Evolutionary conservation across 164 flowering plant species (phyloP), one percentile per base, ranked within the genome.

Genomic region (Dillenia suffruticosa): DNA sequence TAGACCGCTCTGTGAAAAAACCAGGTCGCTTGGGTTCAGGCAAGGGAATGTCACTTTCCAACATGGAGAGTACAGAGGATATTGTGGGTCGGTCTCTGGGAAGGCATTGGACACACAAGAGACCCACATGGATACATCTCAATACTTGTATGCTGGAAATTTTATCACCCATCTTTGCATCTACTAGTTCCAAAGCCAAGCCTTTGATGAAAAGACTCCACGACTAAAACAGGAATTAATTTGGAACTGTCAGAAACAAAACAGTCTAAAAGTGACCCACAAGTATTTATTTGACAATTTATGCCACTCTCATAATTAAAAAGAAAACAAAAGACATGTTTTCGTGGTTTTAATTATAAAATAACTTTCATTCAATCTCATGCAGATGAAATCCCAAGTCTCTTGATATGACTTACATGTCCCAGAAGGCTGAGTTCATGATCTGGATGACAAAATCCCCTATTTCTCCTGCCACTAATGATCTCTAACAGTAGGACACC

Each of bases 41-140:
- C 53, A 51, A 32, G 40, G 40, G 40, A 32, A 32, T 32, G 40
- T 32, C 40, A 32, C 40, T 32, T 32, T 32, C 40, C 40, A 32
- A 32, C 40, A 32, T 32, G 40, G 40, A 32, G 7, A 4, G 40
- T 5, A 32, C 40, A 32, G 40, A 32, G 40, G 40, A 32, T 7
- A 32, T 32, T 32, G 40, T 26, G 10, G 75, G 71, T 44, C 75
- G 46, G 44, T 71, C 68, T 58, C 62, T 68, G 22, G 75, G 64
- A 24, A 14, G 2, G 16, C 59, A 46, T 47, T 71, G 75, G 14
- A 71, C 75, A 12, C 71, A 63, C 22, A 71, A 55, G 12, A 71
- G 40, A 5, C 75, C 68, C 40, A 71, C 62, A 4, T 71, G 71
- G 12, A 67, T 67, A 2, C 49, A 44, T 54, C 71, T 49, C 9